Evolutionary conservation across 345 rosid genomes (phyloP).

Genomic region (Citrus maxima): DNA sequence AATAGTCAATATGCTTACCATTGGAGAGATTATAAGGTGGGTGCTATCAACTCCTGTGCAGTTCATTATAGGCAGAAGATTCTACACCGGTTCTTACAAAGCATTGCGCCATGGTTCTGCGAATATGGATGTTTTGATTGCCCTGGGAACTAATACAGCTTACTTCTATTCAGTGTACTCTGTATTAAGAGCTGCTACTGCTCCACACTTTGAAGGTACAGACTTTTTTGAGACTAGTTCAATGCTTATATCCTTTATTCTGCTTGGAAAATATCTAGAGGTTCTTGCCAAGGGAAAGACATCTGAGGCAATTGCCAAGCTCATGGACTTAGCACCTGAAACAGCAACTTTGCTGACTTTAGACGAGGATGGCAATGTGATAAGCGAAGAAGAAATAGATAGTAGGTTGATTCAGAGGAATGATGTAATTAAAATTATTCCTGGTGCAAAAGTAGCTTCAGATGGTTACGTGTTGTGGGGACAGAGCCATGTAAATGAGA

Average conservation of each 20-base stretch:
- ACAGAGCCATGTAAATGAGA: conserved; percentile 71
- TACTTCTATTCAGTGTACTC: conserved; percentile 85
- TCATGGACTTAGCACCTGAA: conserved; percentile 79
- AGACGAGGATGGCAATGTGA: conserved; percentile 60
- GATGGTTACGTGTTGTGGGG: conserved; percentile 75
- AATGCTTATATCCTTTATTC: conserved; percentile 88
- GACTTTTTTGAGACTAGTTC: conserved; percentile 98
- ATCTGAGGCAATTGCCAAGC: conserved; percentile 92
- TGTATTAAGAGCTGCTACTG: conserved; percentile 71
- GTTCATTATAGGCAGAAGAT: conserved; percentile 77
- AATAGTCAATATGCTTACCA: conserved; percentile 68
- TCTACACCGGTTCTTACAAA: conserved; percentile 74
- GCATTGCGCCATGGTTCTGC: conserved; percentile 81
- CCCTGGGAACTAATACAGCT: conserved; percentile 88
- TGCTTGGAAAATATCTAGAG: conserved; percentile 90
- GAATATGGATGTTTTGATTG: conserved; percentile 94
- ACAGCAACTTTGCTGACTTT: conserved; percentile 62
- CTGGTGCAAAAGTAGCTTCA: conserved; percentile 69
- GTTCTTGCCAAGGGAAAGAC: conserved; percentile 86
- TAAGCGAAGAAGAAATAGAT: conserved; percentile 72
- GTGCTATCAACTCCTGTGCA: conserved; percentile 77
- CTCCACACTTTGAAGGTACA: conserved; percentile 52
- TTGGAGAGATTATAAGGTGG: conserved; percentile 73
- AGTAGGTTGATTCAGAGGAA: conserved; percentile 78
- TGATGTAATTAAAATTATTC: conserved; percentile 71